These are phyloP conservation scores for Pilasporangium apinafurcum DNA, from an alignment of 352 stramenopile genomes.

Conservation along the genomic window DNA sequence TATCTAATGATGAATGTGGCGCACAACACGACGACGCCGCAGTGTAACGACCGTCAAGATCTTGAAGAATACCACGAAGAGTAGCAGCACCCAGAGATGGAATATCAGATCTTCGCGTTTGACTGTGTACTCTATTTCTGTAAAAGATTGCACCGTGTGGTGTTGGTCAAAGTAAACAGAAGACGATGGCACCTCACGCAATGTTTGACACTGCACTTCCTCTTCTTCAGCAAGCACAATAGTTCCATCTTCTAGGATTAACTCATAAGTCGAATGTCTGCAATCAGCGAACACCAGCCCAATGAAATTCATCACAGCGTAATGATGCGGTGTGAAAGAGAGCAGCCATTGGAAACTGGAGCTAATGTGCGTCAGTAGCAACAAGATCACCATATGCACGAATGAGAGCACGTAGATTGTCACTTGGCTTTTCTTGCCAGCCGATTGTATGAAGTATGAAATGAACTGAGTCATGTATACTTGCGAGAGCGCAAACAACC, in stretches of 20 bases:
- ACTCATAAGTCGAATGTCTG: no score
- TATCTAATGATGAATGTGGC: no score
- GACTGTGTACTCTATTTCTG: slow-evolving; percentile 2
- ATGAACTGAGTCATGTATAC: slow-evolving; percentile 5
- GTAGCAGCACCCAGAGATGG: slow-evolving; percentile 5
- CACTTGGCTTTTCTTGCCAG: no score
- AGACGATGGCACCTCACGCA: slow-evolving; percentile 2
- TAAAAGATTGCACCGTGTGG: slow-evolving; percentile 6
- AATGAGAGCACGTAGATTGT: background rate
- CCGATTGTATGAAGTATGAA: slow-evolving; percentile 4
- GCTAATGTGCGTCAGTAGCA: no score
- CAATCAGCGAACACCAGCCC: slow-evolving; percentile 10
- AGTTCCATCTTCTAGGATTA: background rate
- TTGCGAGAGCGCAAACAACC: slow-evolving; percentile 6
- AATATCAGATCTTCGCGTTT: slow-evolving; percentile 1
- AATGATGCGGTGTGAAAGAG: slow-evolving; percentile 5
- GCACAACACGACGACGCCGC: no score
- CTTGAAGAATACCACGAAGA: slow-evolving; percentile 4
- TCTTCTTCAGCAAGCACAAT: background rate
- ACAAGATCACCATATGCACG: slow-evolving; percentile 8
- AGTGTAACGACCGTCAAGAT: no score
- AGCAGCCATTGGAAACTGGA: slow-evolving; percentile 1
- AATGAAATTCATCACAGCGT: slow-evolving; percentile 7
- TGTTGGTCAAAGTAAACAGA: background rate
- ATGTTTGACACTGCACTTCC: slow-evolving; percentile 2